Evolutionary conservation across 2,329 filamentous ascomycete genomes (phyloP), one percentile per base, ranked within the genome.

Genomic region (Penicillium sp.): DNA sequence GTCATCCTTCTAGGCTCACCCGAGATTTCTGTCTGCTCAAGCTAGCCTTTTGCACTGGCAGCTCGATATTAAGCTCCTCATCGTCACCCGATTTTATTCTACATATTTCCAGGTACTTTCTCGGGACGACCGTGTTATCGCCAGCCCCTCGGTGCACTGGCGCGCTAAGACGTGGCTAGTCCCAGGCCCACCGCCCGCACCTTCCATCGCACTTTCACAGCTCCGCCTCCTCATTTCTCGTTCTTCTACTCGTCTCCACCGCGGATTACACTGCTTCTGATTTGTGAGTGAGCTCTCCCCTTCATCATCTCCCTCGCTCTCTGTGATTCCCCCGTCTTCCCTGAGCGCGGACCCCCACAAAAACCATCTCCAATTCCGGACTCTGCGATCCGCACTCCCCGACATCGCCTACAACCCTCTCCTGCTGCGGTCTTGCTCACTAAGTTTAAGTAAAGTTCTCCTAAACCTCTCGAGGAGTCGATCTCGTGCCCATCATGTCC

Each of bases 401-500:
- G 24, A 18, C 50, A 50, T 33, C 43, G 31, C n/a, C 43, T 31
- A 30, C 33, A 36, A 44, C 44, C 39, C 11, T 39, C 46, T 50
- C 43, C 36, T 40, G 42, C 31, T 46, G 40, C 24, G 39, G 35
- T 33, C 41, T n/a, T 39, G 25, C 50, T 54, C 20, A 54, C 51
- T 35, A n/a, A n/a, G 46, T 31, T 35, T 40, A 5, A 31, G 5
- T 14, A 14, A 30, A 35, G 28, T 16, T 14, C 27, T 30, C 39
- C 18, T n/a, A 46, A 47, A 40, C 39, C 56, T 55, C 43, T 27
- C 25, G 22, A 20, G 42, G 40, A 39, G 30, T 57, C 46, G 28
- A 57, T 49, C 14, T 50, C 40, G 52, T 64, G 25, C 53, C 64
- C 74, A 85, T 73, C 71, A 96, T 96, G 92, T 96, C 92, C 69